Evolutionary conservation across 2,329 filamentous ascomycete species (phyloP), one percentile per base, ranked within the genome.

Genomic region (Trichoderma sp.): DNA sequence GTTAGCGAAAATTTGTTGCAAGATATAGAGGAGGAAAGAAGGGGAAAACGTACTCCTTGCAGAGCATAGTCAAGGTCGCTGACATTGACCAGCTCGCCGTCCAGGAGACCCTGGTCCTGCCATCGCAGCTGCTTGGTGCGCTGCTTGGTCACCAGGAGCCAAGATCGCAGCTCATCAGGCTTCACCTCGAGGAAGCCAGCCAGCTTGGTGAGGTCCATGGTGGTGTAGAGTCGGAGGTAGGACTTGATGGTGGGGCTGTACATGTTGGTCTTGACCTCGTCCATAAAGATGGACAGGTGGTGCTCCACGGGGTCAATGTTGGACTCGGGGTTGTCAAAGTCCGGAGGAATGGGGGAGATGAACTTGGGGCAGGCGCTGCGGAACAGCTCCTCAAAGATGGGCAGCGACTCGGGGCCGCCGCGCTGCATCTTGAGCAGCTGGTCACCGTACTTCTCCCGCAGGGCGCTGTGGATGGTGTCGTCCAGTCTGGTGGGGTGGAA

Each of bases 191-290:
- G 90, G 91, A 99, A 99, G 76, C 95, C 95, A 77, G 97, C 95
- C 77, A 99, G 92, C 89, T 99, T 99, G 89, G 96, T 97, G 78
- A 99, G 89, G 82, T 99, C 97, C 96, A 99, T 98, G 80, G 97
- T 99, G 63, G 97, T 98, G 91, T 99, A 99, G 75, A 99, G 93
- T 84, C 97, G 97, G 80, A 99, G 91, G 89, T 99, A 99, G 77
- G 95, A 98, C 90, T 97, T 98, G 85, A 99, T 94, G 63, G 95
- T 98, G 62, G 97, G 97, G 85, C 94, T 96, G 92, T 92, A 97
- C 91, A 99, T 97, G 87, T 97, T 98, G 87, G 95, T 98, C 92
- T 97, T 98, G 85, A 99, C 96, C 89, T 99, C 97, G 81, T 98
- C 95, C 96, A 99, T 98, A 90, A 99, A 99, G 87, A 99, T 93